These are phyloP conservation scores for Neohortaea acidophila DNA, from an alignment of 495 filamentous ascomycete species.

Conservation along the genomic window DNA sequence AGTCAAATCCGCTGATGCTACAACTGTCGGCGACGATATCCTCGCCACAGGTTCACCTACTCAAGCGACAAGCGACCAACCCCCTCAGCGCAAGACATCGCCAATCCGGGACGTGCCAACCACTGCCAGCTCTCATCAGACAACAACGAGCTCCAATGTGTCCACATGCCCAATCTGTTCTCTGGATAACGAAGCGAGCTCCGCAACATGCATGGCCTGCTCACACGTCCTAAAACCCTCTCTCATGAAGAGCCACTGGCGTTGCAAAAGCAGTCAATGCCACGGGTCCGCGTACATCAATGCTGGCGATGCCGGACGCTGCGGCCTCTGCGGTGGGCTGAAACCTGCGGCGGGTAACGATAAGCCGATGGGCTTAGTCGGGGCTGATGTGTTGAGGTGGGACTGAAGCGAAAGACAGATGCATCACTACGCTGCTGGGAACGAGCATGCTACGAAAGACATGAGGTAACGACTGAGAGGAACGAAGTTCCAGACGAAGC, in stretches of 20 bases:
- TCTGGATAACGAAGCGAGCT: slow-evolving; percentile 35
- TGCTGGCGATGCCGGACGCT: slow-evolving; percentile 46
- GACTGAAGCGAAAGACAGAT: slow-evolving; percentile 6
- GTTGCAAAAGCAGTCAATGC: slow-evolving; percentile 40
- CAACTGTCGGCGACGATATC: too few relatives aligned
- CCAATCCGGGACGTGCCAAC: too few relatives aligned
- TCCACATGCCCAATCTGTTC: slow-evolving; percentile 45
- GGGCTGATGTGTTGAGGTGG: slow-evolving; percentile 14
- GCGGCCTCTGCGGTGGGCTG: slow-evolving; percentile 46
- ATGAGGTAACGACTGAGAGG: too few relatives aligned
- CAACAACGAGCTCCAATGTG: background rate
- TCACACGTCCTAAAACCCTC: slow-evolving; percentile 44
- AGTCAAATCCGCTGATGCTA: background rate
- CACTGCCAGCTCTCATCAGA: too few relatives aligned
- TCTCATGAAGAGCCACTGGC: slow-evolving; percentile 40
- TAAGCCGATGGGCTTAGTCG: slow-evolving; percentile 4
- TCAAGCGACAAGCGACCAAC: too few relatives aligned
- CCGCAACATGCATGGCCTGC: slow-evolving; percentile 47
- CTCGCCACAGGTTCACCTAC: too few relatives aligned
- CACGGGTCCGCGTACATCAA: slow-evolving; percentile 43
- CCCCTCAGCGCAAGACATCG: too few relatives aligned
- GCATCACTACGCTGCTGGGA: too few relatives aligned
- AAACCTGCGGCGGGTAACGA: slow-evolving; percentile 6
- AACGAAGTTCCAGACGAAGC: too few relatives aligned
- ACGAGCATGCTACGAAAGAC: too few relatives aligned